phyloP scores from a whole-genome alignment of 306 rosid genomes.

The Castanea mollissima region DNA sequence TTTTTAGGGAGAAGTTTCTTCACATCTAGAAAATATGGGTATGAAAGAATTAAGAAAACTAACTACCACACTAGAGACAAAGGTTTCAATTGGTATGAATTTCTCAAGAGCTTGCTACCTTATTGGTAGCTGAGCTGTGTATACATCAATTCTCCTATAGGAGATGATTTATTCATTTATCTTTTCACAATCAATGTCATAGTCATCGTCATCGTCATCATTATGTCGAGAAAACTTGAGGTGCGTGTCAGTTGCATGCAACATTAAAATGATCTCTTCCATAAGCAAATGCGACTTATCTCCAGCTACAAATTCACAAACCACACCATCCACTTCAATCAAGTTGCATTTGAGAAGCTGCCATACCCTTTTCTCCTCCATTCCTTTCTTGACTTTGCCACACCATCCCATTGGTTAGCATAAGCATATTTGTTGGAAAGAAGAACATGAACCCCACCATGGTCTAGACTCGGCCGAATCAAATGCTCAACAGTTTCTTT shows the following conservation, averaged over 20 bases:
- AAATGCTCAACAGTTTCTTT: constrained; percentile 29
- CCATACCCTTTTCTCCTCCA: constrained; percentile 29
- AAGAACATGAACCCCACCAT: constrained; percentile 38
- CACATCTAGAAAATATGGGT: no score
- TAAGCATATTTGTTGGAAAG: constrained; percentile 44
- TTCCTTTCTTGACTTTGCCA: constrained; percentile 31
- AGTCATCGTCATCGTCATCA: not conserved
- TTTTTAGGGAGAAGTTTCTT: no score
- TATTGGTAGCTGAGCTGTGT: not conserved
- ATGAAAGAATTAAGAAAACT: no score
- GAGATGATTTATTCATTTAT: not conserved
- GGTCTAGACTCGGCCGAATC: constrained; percentile 34
- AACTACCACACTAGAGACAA: no score
- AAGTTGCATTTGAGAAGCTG: constrained; percentile 41
- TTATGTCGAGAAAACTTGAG: constrained; percentile 23
- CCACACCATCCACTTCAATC: constrained; percentile 34
- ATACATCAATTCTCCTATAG: not conserved
- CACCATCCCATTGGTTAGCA: constrained; percentile 35
- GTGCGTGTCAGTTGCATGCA: constrained; percentile 30
- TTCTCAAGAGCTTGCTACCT: no score
- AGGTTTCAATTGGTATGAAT: no score
- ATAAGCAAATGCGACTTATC: constrained; percentile 23
- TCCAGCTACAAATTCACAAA: constrained; percentile 43
- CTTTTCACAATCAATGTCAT: not conserved
- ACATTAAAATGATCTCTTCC: constrained; percentile 21